Percentiles rank a stretch among this genome's conserved stretches.
These are phyloP conservation scores for Moniliophthora roreri DNA, from an alignment of 1,284 basidiomycete species.

Conservation along the genomic window DNA sequence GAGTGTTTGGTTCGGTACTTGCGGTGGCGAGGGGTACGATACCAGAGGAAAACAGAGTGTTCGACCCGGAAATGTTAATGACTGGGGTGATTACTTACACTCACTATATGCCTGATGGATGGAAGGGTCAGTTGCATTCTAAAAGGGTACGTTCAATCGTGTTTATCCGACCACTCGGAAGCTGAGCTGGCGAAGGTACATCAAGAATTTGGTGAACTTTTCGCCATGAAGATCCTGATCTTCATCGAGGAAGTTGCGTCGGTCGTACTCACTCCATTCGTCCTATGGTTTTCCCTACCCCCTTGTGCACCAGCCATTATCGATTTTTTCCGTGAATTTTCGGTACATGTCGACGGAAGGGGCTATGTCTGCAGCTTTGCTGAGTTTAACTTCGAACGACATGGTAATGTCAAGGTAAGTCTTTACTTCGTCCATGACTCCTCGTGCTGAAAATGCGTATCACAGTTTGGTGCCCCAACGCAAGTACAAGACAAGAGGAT, in stretches of 20 bases:
- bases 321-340: slow-evolving; percentile 97
- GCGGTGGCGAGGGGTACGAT: slow-evolving; percentile 94
- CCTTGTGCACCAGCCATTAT: slow-evolving; percentile 85
- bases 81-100: slow-evolving; percentile 90
- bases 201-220: slow-evolving; percentile 85
- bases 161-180: too few relatives aligned
- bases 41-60: slow-evolving; percentile 90
- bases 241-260: slow-evolving; percentile 89
- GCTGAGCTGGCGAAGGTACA: too few relatives aligned
- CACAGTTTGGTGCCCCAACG: slow-evolving; percentile 76
- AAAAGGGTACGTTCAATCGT: slow-evolving; percentile 69
- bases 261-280: slow-evolving; percentile 91
- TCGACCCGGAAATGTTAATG: slow-evolving; percentile 93
- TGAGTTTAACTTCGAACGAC: slow-evolving; percentile 94
- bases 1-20: slow-evolving; percentile 84
- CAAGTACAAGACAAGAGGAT: slow-evolving; percentile 68
- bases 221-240: slow-evolving; percentile 84
- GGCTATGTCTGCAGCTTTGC: slow-evolving; percentile 98
- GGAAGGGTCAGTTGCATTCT: slow-evolving; percentile 89
- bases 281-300: slow-evolving; percentile 92
- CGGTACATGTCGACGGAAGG: slow-evolving; percentile 93
- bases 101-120: slow-evolving; percentile 92
- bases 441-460: slow-evolving; percentile 3
- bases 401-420: slow-evolving; percentile 81
- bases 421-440: neutral